Conservation (phyloP, 768 basidiomycete species). For the Rhizopogon vinicolor region DNA sequence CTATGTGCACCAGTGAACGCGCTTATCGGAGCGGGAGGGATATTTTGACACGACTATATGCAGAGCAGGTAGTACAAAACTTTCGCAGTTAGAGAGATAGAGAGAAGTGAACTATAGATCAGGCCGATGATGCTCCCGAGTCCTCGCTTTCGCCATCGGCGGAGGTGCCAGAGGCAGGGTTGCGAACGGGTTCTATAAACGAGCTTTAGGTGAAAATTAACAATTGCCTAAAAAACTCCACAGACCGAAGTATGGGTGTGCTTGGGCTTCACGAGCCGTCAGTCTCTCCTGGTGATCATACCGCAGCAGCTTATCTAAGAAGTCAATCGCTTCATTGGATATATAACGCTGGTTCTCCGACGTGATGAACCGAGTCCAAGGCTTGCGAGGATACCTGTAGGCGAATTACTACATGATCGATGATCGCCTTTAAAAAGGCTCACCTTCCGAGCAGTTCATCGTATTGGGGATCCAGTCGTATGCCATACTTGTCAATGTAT, state of each 20-base stretch:
- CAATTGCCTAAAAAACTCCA: constrained; percentile 6
- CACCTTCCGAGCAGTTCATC: constrained; percentile 90
- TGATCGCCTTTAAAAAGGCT: constrained; percentile 11
- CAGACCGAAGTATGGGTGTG: constrained; percentile 89
- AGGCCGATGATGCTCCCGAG: constrained; percentile 29
- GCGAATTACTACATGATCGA: constrained; percentile 5
- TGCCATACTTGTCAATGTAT: constrained; percentile 94
- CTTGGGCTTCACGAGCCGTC: constrained; percentile 90
- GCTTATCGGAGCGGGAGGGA: constrained; percentile 6
- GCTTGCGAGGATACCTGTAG: constrained; percentile 82
- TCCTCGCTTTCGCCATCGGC: constrained; percentile 63
- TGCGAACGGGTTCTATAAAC: constrained; percentile 64
- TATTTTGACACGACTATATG: constrained; percentile 23
- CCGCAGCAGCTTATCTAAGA: constrained; percentile 90
- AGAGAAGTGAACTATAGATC: constrained; percentile 17
- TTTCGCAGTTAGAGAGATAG: constrained; percentile 21
- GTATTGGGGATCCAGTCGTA: constrained; percentile 92
- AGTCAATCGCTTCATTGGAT: constrained; percentile 94
- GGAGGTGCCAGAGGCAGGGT: constrained; percentile 34
- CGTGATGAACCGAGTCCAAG: constrained; percentile 94
- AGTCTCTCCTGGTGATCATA: constrained; percentile 98
- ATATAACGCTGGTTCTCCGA: constrained; percentile 95
- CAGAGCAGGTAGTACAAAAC: constrained; percentile 28
- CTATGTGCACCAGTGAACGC: background rate
- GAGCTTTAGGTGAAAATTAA: constrained; percentile 12